phyloP scores from a whole-genome alignment of 2,329 filamentous ascomycete genomes.

The Paracamarosporium sp. region DNA sequence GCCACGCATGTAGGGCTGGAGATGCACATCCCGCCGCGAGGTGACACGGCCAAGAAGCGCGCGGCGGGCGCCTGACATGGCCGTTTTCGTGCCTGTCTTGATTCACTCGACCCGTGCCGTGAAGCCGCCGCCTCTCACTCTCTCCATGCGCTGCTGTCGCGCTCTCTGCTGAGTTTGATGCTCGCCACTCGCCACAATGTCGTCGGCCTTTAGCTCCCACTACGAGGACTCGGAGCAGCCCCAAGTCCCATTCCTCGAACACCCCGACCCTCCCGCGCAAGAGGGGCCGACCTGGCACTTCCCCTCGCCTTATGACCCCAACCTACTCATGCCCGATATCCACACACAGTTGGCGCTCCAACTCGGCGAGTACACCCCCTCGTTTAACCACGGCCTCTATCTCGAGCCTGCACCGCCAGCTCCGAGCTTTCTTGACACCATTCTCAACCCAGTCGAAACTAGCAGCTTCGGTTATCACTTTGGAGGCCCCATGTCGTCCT shows the following conservation, averaged over 20 bases:
- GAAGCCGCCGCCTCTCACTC: constrained; percentile 4
- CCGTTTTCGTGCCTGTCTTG: background rate
- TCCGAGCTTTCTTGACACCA: constrained; percentile 34
- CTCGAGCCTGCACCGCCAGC: constrained; percentile 14
- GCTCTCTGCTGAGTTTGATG: background rate
- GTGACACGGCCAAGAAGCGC: background rate
- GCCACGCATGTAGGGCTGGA: constrained; percentile 4
- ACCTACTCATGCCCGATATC: background rate
- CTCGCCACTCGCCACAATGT: constrained; percentile 24
- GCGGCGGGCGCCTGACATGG: background rate
- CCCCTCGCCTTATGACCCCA: background rate
- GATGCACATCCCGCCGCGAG: background rate
- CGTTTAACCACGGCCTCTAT: constrained; percentile 20
- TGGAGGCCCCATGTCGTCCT: constrained; percentile 10
- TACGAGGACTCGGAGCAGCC: constrained; percentile 1
- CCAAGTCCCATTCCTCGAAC: background rate
- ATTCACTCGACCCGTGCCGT: background rate
- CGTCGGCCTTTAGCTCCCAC: constrained; percentile 14
- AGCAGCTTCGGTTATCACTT: constrained; percentile 18
- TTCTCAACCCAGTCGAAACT: constrained; percentile 34
- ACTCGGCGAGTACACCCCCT: constrained; percentile 6
- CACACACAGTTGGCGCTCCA: no score
- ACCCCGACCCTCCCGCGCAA: constrained; percentile 4
- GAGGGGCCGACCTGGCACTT: constrained; percentile 3
- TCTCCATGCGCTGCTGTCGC: constrained; percentile 5